phyloP scores from a whole-genome alignment of 306 rosid species.

The Macrotyloma uniflorum region DNA sequence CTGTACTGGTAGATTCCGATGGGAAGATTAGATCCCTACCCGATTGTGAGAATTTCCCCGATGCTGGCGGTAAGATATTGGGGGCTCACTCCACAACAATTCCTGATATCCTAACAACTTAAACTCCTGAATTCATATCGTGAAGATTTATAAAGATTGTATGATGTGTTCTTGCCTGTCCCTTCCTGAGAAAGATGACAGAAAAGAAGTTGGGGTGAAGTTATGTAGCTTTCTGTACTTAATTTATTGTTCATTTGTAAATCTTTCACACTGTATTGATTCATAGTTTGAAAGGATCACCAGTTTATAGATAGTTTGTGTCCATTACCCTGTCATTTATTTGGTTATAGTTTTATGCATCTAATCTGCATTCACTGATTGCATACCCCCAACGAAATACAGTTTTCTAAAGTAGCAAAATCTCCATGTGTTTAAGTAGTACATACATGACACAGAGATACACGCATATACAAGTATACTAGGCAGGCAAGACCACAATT shows the following conservation, averaged over 20 bases:
- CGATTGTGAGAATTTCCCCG: slow-evolving; percentile 72
- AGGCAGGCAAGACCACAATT: no score
- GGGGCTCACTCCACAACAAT: slow-evolving; percentile 58
- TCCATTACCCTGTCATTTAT: slow-evolving; percentile 6
- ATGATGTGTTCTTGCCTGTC: slow-evolving; percentile 8
- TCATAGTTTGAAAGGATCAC: slow-evolving; percentile 22
- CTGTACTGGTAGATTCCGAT: slow-evolving; percentile 57
- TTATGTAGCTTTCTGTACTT: slow-evolving; percentile 33
- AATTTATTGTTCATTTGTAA: slow-evolving; percentile 35
- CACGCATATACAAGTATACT: no score
- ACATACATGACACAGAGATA: no score
- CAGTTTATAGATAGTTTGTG: background rate
- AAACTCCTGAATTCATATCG: slow-evolving; percentile 30
- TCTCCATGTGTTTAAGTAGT: background rate
- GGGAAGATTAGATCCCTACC: slow-evolving; percentile 62
- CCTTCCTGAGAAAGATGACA: background rate
- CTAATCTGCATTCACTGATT: background rate
- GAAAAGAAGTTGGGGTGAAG: slow-evolving; percentile 7
- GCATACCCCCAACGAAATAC: background rate
- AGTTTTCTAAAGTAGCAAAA: background rate
- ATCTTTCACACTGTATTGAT: slow-evolving; percentile 23
- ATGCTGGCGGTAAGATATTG: slow-evolving; percentile 77
- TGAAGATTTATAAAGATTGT: slow-evolving; percentile 18
- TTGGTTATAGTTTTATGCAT: slow-evolving; percentile 4
- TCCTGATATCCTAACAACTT: slow-evolving; percentile 84